A percentile compares a stretch with the other conserved stretches of the same genome.
These are phyloP conservation scores for Bipolaris bicolor DNA, from an alignment of 2,329 filamentous ascomycete genomes.

Conservation along the genomic window DNA sequence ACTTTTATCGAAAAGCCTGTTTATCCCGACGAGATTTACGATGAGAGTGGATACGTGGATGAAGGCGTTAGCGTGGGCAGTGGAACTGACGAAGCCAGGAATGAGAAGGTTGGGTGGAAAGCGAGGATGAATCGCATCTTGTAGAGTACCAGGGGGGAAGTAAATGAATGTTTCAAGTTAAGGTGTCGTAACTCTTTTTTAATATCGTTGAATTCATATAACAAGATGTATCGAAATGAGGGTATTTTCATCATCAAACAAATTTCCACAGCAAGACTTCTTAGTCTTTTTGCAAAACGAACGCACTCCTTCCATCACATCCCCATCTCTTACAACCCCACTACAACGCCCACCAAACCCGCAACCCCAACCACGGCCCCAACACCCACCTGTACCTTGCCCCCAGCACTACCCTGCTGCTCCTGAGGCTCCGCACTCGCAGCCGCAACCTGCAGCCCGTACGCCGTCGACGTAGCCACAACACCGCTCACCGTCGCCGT, in stretches of 20 bases:
- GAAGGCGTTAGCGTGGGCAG: slow-evolving; percentile 39
- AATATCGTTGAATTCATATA: background rate
- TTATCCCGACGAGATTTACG: slow-evolving; percentile 49
- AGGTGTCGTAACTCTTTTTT: too few species aligned
- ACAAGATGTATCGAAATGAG: background rate
- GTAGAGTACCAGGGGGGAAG: slow-evolving; percentile 17
- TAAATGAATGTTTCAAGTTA: background rate
- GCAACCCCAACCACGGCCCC: slow-evolving; percentile 30
- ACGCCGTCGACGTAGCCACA: slow-evolving; percentile 32
- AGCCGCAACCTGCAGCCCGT: slow-evolving; percentile 43
- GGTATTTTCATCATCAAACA: background rate
- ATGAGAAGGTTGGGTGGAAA: slow-evolving; percentile 45
- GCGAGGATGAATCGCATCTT: slow-evolving; percentile 42
- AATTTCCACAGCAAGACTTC: background rate
- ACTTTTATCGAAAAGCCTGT: slow-evolving; percentile 55
- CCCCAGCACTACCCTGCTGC: slow-evolving; percentile 11
- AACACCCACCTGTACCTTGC: slow-evolving; percentile 26
- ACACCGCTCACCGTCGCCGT: slow-evolving; percentile 38
- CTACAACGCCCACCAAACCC: slow-evolving; percentile 32
- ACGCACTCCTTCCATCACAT: background rate
- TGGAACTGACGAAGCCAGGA: slow-evolving; percentile 22
- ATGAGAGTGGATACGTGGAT: slow-evolving; percentile 35
- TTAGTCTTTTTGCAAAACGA: too few species aligned
- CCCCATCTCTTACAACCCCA: slow-evolving; percentile 24
- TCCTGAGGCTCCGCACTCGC: slow-evolving; percentile 18